Evolutionary conservation across 257 asterid genomes (phyloP).

Genomic region (Solanum piurae): DNA sequence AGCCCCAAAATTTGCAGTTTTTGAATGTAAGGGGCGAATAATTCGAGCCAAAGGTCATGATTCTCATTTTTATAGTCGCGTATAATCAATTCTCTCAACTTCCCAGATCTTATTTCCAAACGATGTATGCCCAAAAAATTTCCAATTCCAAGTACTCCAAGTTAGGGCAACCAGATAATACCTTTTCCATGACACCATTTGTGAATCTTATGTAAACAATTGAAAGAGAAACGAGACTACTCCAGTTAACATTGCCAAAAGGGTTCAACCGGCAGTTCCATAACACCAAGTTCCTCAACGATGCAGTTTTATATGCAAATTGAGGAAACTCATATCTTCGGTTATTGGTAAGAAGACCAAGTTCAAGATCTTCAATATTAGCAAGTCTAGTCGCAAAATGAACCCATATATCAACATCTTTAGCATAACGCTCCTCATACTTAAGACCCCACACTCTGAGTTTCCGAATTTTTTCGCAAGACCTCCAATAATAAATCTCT

Average conservation of each 20-base stretch:
- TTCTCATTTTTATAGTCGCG: not conserved
- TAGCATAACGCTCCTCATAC: not conserved
- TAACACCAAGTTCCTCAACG: not conserved
- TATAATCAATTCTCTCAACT: not conserved
- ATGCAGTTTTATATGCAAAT: not conserved
- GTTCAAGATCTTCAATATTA: not conserved
- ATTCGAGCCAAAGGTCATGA: not conserved
- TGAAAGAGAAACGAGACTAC: not conserved
- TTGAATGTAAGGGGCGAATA: not conserved
- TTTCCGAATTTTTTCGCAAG: not conserved
- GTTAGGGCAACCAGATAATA: not conserved
- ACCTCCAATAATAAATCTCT: not conserved
- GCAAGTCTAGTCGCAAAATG: not conserved
- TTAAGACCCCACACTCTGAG: not conserved
- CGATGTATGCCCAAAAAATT: accelerated
- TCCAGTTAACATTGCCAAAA: not conserved
- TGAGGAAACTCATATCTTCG: not conserved
- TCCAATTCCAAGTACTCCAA: not conserved
- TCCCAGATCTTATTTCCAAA: not conserved
- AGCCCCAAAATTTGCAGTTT: not conserved
- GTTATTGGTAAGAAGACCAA: not conserved
- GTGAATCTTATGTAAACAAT: not conserved
- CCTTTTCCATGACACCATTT: not conserved
- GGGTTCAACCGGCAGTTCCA: not conserved
- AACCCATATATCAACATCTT: not conserved